A percentile compares a stretch with the other conserved stretches of the same genome.
Conservation (phyloP, 1,284 basidiomycete species). For the Papiliotrema terrestris region DNA sequence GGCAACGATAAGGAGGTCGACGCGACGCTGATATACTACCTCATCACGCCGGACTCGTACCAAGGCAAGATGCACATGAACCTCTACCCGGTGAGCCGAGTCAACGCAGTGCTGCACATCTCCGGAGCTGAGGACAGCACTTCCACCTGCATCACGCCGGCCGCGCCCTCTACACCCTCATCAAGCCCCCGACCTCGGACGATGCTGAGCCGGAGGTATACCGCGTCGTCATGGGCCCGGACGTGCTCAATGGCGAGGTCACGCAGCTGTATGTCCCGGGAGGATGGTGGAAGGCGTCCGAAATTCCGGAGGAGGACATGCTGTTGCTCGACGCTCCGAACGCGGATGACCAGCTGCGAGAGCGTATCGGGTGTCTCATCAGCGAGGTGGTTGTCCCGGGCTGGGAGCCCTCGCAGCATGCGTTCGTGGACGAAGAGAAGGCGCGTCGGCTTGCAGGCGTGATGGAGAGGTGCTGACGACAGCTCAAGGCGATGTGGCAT, state of each 20-base stretch:
- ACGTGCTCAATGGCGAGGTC: constrained; percentile 32
- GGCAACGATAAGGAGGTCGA: constrained; percentile 10
- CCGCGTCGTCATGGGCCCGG: constrained; percentile 32
- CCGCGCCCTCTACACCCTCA: constrained; percentile 42
- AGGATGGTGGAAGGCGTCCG: constrained; percentile 46
- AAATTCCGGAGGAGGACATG: constrained; percentile 40
- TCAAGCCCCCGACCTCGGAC: constrained; percentile 18
- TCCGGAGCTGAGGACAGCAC: constrained; percentile 2
- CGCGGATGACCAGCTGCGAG: constrained; percentile 10
- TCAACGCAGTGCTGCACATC: too few species aligned
- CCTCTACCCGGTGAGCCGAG: constrained; percentile 29
- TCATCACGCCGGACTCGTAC: constrained; percentile 30
- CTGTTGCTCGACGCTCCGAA: constrained; percentile 12
- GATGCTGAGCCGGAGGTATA: constrained; percentile 24
- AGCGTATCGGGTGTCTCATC: constrained; percentile 40
- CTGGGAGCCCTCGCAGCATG: constrained; percentile 39
- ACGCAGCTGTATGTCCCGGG: constrained; percentile 43
- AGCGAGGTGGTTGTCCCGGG: constrained; percentile 43
- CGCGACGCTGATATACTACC: constrained; percentile 41
- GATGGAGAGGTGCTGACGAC: neutral
- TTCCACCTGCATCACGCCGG: constrained; percentile 43
- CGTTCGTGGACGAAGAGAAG: constrained; percentile 34
- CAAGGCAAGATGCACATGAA: constrained; percentile 45
- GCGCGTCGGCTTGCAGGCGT: constrained; percentile 13
- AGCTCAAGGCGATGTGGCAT: constrained; percentile 37